Evolutionary conservation across 345 rosid species (phyloP), one percentile per base, ranked within the genome.

Genomic region (Lagerstroemia speciosa): DNA sequence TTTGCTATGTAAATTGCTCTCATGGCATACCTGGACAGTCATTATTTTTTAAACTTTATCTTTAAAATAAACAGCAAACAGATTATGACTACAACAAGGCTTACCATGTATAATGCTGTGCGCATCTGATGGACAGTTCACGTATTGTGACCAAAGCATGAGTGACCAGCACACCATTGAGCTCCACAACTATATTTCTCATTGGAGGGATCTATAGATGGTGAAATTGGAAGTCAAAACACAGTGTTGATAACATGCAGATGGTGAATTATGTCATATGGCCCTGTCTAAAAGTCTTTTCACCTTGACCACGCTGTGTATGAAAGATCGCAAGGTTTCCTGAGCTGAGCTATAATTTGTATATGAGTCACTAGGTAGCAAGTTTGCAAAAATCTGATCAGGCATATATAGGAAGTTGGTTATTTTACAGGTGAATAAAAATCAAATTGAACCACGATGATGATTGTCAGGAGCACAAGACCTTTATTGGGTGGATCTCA

Each of bases 401-500:
- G 11, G 64, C 20, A 75, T 27, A 69, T 71, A 79, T 30, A 19
- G 14, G 29, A 67, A 72, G 62, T 33, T 30, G 52, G 45, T 75
- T 57, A 69, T 68, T 68, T 64, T 70, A 55, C 48, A 73, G 66
- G 37, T 52, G 68, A 60, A 24, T 40, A 66, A 8, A 65, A 74
- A 29, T 11, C 24, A 65, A 41, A 20, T 19, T 43, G 55, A 72
- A 16, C 26, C 70, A 27, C 37, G n/a, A 19, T 6, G 29, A 67
- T 69, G 24, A 57, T 22, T 11, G 57, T 62, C 15, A 67, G 27
- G 69, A 76, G 62, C 67, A 40, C 64, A 77, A 67, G 78, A 90
- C 98, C 98, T 89, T 93, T 72, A 93, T 75, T 11, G 98, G 98
- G 72, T 90, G 98, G 77, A 90, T 83, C 83, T 90, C 98, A 84